Conservation (phyloP, 2,329 filamentous ascomycete genomes). For the Cladosporium austrohemisphaericum region DNA sequence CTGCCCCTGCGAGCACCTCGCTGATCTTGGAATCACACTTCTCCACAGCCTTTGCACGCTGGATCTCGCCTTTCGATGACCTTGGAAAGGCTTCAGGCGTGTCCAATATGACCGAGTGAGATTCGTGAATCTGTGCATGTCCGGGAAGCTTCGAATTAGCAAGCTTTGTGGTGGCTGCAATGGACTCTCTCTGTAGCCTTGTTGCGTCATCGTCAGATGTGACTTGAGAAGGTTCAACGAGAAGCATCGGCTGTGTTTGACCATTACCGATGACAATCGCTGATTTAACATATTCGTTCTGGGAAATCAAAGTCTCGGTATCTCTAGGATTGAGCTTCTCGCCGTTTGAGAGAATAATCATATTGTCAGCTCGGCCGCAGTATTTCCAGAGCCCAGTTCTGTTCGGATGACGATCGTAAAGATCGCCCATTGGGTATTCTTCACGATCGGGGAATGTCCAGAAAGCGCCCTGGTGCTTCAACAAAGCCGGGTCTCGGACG, state of each 20-base stretch:
- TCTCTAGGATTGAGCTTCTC: constrained; percentile 29
- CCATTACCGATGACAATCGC: constrained; percentile 33
- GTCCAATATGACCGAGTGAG: constrained; percentile 38
- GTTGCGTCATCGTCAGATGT: constrained; percentile 12
- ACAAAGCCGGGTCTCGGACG: constrained; percentile 15
- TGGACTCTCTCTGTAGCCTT: constrained; percentile 36
- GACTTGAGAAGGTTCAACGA: constrained; percentile 29
- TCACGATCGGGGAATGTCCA: constrained; percentile 31
- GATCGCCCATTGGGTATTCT: constrained; percentile 29
- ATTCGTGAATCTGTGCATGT: constrained; percentile 42
- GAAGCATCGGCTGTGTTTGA: constrained; percentile 28
- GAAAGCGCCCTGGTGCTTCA: constrained; percentile 27
- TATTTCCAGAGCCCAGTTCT: constrained; percentile 28
- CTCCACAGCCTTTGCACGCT: constrained; percentile 13
- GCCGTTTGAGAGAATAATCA: constrained; percentile 31
- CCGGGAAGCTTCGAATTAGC: constrained; percentile 42
- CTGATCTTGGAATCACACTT: not conserved
- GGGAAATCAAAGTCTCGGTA: constrained; percentile 18
- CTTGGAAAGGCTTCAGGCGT: constrained; percentile 10
- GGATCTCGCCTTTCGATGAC: constrained; percentile 18
- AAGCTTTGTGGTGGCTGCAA: constrained; percentile 45
- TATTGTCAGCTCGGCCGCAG: constrained; percentile 29
- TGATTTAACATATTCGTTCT: constrained; percentile 28
- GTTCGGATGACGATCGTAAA: constrained; percentile 27
- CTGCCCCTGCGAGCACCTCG: not conserved